Evolutionary conservation across 2,329 filamentous ascomycete genomes (phyloP).

Genomic region (Aspergillus fructus): DNA sequence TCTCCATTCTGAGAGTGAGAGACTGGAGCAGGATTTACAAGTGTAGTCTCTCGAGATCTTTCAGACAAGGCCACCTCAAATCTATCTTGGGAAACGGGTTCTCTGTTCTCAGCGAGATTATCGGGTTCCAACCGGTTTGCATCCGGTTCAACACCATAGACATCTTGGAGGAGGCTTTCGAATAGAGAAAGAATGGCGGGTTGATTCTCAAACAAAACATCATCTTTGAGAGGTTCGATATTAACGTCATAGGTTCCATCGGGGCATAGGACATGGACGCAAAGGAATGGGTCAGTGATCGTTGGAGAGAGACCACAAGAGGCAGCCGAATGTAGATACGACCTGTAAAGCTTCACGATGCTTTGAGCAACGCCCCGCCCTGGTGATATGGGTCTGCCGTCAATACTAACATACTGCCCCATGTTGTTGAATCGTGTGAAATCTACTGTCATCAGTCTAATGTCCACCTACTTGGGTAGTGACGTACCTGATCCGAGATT

Average conservation of each 20-base stretch:
- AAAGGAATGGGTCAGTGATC: conserved; percentile 56
- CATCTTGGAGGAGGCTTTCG: conserved; percentile 35
- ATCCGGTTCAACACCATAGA: conserved; percentile 13
- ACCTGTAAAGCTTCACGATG: conserved; percentile 52
- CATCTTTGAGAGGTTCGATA: conserved; percentile 63
- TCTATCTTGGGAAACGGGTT: not conserved
- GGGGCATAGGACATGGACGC: conserved; percentile 55
- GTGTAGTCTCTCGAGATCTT: not conserved
- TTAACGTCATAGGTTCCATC: conserved; percentile 60
- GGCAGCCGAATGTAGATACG: conserved; percentile 44
- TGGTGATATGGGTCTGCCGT: conserved; percentile 55
- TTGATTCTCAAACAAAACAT: conserved; percentile 57
- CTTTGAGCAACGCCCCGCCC: conserved; percentile 54
- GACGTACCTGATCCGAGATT: conserved; percentile 39
- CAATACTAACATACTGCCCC: conserved; percentile 57
- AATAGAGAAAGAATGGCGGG: conserved; percentile 43
- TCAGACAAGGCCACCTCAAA: not conserved
- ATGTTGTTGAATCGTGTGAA: conserved; percentile 31
- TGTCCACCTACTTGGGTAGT: not conserved
- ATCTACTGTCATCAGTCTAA: conserved; percentile 34
- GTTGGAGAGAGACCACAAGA: conserved; percentile 21
- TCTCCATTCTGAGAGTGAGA: not conserved
- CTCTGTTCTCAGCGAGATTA: not conserved
- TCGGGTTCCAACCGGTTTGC: not conserved
- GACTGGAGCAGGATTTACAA: not conserved